Percentiles rank a stretch among this genome's conserved stretches.
Conservation (phyloP, 768 basidiomycete genomes). For the Auricularia sp. region DNA sequence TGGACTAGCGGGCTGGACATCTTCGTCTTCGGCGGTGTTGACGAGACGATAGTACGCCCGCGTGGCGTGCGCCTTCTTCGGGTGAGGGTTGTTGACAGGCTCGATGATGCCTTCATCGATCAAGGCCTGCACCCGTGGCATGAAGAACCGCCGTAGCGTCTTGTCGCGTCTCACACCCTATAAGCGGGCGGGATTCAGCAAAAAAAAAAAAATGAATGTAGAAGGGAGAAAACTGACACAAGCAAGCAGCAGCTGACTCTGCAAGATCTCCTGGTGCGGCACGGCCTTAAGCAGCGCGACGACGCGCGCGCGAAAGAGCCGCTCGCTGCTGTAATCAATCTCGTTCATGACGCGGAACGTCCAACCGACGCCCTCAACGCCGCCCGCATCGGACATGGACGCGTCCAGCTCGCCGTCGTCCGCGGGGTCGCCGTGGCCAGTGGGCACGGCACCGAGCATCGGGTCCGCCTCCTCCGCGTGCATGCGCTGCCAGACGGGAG, state of each 20-base stretch:
- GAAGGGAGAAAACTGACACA: neutral
- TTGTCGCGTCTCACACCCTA: conserved; percentile 25
- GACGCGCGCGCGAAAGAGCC: conserved; percentile 60
- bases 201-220: neutral
- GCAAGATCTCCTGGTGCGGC: neutral
- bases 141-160: conserved; percentile 75
- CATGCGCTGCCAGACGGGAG: conserved; percentile 66
- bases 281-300: conserved; percentile 50
- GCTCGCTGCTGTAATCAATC: conserved; percentile 12
- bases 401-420: conserved; percentile 29
- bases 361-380: conserved; percentile 16
- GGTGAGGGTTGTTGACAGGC: conserved; percentile 35
- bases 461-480: conserved; percentile 49
- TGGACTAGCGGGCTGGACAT: neutral
- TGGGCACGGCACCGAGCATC: conserved; percentile 23
- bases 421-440: conserved; percentile 16
- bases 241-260: neutral
- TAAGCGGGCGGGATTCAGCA: neutral
- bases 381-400: neutral
- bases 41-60: neutral
- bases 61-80: neutral
- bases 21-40: neutral
- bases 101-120: conserved; percentile 67
- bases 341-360: conserved; percentile 11
- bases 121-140: conserved; percentile 61